Evolutionary conservation across 1,139 yeast genomes (phyloP).

Genomic region (Saccharomyces pastorianus): DNA sequence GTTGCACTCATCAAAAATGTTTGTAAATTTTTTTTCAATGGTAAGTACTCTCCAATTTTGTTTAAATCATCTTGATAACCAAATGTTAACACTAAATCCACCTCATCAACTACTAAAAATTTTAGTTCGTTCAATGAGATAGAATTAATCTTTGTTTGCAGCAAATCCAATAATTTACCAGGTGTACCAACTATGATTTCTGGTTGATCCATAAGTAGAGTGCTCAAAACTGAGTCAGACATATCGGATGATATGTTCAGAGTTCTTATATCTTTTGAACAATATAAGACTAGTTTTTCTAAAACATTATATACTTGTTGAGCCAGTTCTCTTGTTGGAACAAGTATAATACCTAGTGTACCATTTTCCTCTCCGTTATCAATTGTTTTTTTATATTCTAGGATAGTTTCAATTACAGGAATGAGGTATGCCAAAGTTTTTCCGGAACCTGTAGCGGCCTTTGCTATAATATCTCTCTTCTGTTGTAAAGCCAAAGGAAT

Average conservation of each 20-base stretch:
- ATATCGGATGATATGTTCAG: constrained; percentile 69
- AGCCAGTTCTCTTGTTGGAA: constrained; percentile 80
- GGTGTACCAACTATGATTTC: constrained; percentile 87
- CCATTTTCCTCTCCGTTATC: constrained; percentile 24
- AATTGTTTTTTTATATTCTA: constrained; percentile 34
- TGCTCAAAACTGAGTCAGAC: constrained; percentile 63
- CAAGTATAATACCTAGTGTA: constrained; percentile 54
- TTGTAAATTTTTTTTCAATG: constrained; percentile 69
- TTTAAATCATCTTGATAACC: constrained; percentile 84
- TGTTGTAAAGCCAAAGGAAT: constrained; percentile 85
- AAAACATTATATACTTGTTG: constrained; percentile 73
- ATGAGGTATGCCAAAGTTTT: constrained; percentile 79
- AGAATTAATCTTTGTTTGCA: constrained; percentile 39
- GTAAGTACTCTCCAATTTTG: constrained; percentile 54
- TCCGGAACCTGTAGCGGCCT: constrained; percentile 88
- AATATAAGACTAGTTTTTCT: constrained; percentile 58
- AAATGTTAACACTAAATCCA: constrained; percentile 80
- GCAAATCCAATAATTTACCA: constrained; percentile 55
- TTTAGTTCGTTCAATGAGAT: constrained; percentile 48
- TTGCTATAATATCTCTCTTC: constrained; percentile 77
- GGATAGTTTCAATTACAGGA: constrained; percentile 65
- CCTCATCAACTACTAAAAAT: constrained; percentile 87
- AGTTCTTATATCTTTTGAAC: constrained; percentile 58
- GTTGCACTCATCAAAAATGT: constrained; percentile 97
- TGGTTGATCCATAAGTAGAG: constrained; percentile 66